These are phyloP conservation scores for Rhododendron ovatum DNA, from an alignment of 148 eudicot genomes.

Conservation along the genomic window DNA sequence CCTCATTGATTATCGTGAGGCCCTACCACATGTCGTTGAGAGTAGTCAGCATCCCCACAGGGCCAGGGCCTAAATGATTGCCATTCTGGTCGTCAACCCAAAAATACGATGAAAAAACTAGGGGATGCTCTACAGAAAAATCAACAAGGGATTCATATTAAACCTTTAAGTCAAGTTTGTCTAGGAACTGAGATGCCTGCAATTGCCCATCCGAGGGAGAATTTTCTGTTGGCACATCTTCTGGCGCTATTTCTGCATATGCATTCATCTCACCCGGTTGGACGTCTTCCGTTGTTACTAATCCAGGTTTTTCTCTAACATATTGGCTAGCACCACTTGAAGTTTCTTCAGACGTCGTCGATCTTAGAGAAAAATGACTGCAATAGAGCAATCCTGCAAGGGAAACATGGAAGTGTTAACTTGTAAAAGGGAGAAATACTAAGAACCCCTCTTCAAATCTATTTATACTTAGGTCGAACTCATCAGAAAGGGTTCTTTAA, in stretches of 20 bases:
- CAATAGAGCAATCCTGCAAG: conserved; percentile 27
- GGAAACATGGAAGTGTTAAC: neutral
- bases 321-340: conserved; percentile 25
- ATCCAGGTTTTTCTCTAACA: conserved; percentile 20
- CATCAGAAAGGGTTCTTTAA: neutral
- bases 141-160: neutral
- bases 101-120: neutral
- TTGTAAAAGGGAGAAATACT: neutral
- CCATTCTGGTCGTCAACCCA: neutral
- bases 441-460: neutral
- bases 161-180: conserved; percentile 54
- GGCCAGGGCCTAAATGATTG: neutral
- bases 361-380: conserved; percentile 27
- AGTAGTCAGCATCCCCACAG: neutral
- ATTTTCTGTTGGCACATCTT: conserved; percentile 20
- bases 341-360: conserved; percentile 38
- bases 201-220: conserved; percentile 22
- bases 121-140: neutral
- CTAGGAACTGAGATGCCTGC: conserved; percentile 35
- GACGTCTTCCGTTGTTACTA: conserved; percentile 25
- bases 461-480: neutral
- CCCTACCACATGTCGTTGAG: neutral
- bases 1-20: too few species aligned
- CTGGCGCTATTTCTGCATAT: conserved; percentile 14
- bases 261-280: conserved; percentile 18